A percentile compares a stretch with the other conserved stretches of the same genome.
Evolutionary conservation across 441 rosid species (phyloP).

Genomic region (Gossypium laxum): DNA sequence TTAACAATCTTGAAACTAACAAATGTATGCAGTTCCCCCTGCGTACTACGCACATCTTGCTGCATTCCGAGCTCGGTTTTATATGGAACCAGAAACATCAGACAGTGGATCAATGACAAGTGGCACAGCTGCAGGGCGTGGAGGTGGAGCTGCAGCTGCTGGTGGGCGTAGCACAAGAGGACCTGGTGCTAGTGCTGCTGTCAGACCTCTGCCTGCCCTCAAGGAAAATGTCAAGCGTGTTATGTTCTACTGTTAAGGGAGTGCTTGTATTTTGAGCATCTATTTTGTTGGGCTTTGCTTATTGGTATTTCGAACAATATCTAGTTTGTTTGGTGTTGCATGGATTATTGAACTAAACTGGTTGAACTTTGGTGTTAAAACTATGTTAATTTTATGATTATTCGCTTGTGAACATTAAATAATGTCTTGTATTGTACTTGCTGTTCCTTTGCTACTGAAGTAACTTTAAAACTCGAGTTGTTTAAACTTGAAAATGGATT

Average conservation of each 20-base stretch:
- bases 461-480: no score
- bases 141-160: slow-evolving; percentile 26
- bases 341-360: background rate
- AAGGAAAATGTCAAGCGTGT: slow-evolving; percentile 81
- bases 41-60: slow-evolving; percentile 93
- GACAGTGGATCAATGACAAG: slow-evolving; percentile 91
- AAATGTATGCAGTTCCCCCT: slow-evolving; percentile 61
- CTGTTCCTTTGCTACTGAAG: no score
- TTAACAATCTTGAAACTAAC: background rate
- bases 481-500: no score
- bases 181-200: slow-evolving; percentile 44
- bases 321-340: background rate
- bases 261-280: no score
- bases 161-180: slow-evolving; percentile 41
- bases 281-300: no score
- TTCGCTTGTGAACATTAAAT: no score
- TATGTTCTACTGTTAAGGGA: slow-evolving; percentile 58
- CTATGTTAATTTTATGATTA: no score
- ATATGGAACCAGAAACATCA: slow-evolving; percentile 90
- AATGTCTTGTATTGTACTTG: no score
- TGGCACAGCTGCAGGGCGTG: slow-evolving; percentile 44
- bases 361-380: no score
- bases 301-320: background rate
- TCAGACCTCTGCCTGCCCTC: slow-evolving; percentile 72
- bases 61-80: slow-evolving; percentile 86